phyloP scores from a whole-genome alignment of 805 yeast genomes.

The Candida silvicultrix region DNA sequence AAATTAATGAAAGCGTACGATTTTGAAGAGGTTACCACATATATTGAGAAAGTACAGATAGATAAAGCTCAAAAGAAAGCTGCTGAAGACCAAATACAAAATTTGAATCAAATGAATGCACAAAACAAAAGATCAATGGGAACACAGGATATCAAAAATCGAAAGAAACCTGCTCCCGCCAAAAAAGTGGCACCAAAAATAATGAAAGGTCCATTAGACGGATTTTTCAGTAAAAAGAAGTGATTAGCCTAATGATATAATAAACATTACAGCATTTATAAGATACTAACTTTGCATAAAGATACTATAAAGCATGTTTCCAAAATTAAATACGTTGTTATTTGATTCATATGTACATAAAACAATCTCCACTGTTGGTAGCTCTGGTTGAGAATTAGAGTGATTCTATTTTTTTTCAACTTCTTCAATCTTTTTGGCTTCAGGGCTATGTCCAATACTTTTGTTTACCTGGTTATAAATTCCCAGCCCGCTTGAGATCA shows the following conservation, averaged over 20 bases:
- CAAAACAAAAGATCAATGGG: conserved; percentile 13
- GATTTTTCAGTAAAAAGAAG: conserved; percentile 46
- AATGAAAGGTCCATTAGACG: conserved; percentile 66
- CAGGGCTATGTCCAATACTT: neutral
- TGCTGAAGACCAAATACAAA: conserved; percentile 24
- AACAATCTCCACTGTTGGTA: too few relatives aligned
- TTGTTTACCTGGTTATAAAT: conserved; percentile 52
- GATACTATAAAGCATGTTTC: too few relatives aligned
- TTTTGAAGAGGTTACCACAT: conserved; percentile 24
- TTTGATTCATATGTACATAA: neutral
- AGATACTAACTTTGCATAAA: too few relatives aligned
- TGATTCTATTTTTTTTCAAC: conserved; percentile 3
- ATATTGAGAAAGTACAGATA: conserved; percentile 13
- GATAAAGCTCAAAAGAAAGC: conserved; percentile 21
- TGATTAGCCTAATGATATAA: conserved; percentile 3
- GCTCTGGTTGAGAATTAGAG: too few relatives aligned
- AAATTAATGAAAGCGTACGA: conserved; percentile 25
- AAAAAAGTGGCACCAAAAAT: conserved; percentile 40
- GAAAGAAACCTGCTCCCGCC: conserved; percentile 18
- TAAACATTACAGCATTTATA: too few relatives aligned
- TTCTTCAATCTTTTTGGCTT: conserved; percentile 3
- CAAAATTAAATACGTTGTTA: neutral
- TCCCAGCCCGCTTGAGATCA: conserved; percentile 73
- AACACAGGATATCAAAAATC: conserved; percentile 14
- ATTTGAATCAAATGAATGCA: conserved; percentile 20